A percentile compares a stretch with the other conserved stretches of the same genome.
phyloP scores from a whole-genome alignment of 2,329 filamentous ascomycete species.

The Pseudophaeomoniella oleicola region DNA sequence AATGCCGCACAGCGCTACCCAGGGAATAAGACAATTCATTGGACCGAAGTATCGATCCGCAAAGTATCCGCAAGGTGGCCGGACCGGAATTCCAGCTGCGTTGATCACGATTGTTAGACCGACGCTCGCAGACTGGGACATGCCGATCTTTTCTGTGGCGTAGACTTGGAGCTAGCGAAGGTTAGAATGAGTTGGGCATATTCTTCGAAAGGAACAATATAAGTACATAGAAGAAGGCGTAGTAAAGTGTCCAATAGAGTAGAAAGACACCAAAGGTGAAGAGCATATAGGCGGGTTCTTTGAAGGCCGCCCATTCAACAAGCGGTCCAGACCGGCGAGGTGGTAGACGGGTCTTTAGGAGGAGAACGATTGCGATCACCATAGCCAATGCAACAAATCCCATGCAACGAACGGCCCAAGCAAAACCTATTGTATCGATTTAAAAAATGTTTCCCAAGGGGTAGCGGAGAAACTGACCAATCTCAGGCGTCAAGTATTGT shows the following conservation, averaged over 20 bases:
- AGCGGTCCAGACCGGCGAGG: constrained; percentile 35
- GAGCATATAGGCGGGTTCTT: constrained; percentile 38
- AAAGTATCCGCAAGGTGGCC: constrained; percentile 37
- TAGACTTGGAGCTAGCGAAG: no score
- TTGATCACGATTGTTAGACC: constrained; percentile 44
- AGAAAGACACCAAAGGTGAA: constrained; percentile 32
- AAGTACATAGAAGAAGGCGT: constrained; percentile 45
- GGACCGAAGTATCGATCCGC: constrained; percentile 40
- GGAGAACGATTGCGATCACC: constrained; percentile 18
- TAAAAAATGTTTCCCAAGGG: constrained; percentile 20
- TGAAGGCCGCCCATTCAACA: constrained; percentile 43
- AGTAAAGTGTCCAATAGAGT: constrained; percentile 38
- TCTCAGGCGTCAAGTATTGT: constrained; percentile 35
- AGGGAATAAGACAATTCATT: constrained; percentile 41
- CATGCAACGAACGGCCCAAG: constrained; percentile 31
- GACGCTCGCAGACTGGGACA: constrained; percentile 32
- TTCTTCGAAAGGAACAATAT: no score
- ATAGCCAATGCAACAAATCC: constrained; percentile 29
- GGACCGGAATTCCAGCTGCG: constrained; percentile 40
- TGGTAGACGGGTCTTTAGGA: constrained; percentile 32
- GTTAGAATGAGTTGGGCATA: no score
- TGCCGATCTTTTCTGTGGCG: constrained; percentile 25
- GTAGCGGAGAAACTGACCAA: no score
- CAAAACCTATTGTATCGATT: constrained; percentile 27
- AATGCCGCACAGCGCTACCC: constrained; percentile 28